Evolutionary conservation across 331 rosid genomes (phyloP).

Genomic region (Quercus tomentella): DNA sequence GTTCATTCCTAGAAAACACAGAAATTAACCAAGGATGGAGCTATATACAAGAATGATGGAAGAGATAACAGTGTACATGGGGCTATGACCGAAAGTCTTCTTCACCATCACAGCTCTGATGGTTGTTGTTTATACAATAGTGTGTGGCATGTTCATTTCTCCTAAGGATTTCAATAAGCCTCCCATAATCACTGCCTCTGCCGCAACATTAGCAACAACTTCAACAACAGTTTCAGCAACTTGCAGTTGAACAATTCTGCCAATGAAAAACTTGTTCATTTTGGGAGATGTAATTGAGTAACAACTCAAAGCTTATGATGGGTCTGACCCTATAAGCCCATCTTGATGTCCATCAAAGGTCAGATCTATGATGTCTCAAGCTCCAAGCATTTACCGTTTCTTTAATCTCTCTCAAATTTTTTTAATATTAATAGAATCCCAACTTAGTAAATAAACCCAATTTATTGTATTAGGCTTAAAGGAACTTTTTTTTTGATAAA

Average conservation of each 20-base stretch:
- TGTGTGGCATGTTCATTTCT: constrained; percentile 64
- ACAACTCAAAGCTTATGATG: constrained; percentile 54
- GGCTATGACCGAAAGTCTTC: constrained; percentile 75
- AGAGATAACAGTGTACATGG: constrained; percentile 49
- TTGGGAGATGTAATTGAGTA: constrained; percentile 59
- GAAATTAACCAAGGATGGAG: no score
- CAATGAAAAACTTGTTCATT: constrained; percentile 23
- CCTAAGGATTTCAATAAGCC: constrained; percentile 82
- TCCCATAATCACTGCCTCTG: constrained; percentile 36
- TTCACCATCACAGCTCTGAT: constrained; percentile 59
- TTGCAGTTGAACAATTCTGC: constrained; percentile 18
- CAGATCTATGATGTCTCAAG: constrained; percentile 87
- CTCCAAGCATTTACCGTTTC: constrained; percentile 40
- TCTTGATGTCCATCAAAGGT: constrained; percentile 62
- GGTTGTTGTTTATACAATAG: constrained; percentile 56
- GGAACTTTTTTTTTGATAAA: no score
- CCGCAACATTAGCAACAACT: neutral
- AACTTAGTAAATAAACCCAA: no score
- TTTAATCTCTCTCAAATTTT: no score
- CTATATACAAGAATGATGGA: constrained; percentile 45
- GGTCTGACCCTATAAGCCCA: constrained; percentile 69
- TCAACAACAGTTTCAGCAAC: neutral
- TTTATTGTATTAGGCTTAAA: no score
- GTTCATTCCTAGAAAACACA: no score
- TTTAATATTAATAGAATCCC: no score